Base-by-base conservation (phyloP, 208 protist species). In the Strigomonas culicis region DNA sequence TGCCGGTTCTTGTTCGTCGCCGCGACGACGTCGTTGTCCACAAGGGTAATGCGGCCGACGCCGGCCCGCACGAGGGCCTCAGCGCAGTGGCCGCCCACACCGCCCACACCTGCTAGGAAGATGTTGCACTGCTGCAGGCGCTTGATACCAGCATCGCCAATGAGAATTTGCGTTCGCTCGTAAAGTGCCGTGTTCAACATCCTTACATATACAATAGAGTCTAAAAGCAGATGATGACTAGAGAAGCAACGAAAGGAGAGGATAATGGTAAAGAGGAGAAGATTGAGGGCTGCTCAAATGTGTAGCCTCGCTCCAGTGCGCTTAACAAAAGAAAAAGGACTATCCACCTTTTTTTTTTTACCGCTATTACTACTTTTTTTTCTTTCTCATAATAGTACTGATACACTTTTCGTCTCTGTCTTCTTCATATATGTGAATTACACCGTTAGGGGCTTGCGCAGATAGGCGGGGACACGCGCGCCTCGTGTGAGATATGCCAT, bases 1-100 rank as follows among this genome's bases (percentile, higher is more conserved):
- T 97, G 93, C 0, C 93, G 74, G 61, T 97, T 97, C 62, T 96
- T 94, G 69, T 95, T 96, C 3, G 85, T 93, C 4, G 86, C 44
- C 0, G 84, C 80, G 1, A 97, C 86, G 4, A 94, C 86, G 65
- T 97, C 93, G 66, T 94, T 78, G 59, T 97, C 93, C 25, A 89
- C 79, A 10, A 97, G 74, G 13, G 90, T 95, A 65, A 97, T 82
- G 56, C 44, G 57, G n/a, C 90, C 93, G 7, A 97, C 57, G n/a
- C 93, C 93, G 22, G 81, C 82, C 8, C 93, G 86, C 28, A 93
- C 85, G 32, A 97, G 74, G 0, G 89, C 75, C 65, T 96, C 84
- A 0, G 93, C 91, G 36, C 84, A 94, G 76, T 95, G 87, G 4
- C 90, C 88, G 21, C 93, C 93, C 0, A 97, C 87, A 30, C 93